These are phyloP conservation scores for Cercospora brassicicola DNA, from an alignment of 2,329 filamentous ascomycete species.

Conservation along the genomic window DNA sequence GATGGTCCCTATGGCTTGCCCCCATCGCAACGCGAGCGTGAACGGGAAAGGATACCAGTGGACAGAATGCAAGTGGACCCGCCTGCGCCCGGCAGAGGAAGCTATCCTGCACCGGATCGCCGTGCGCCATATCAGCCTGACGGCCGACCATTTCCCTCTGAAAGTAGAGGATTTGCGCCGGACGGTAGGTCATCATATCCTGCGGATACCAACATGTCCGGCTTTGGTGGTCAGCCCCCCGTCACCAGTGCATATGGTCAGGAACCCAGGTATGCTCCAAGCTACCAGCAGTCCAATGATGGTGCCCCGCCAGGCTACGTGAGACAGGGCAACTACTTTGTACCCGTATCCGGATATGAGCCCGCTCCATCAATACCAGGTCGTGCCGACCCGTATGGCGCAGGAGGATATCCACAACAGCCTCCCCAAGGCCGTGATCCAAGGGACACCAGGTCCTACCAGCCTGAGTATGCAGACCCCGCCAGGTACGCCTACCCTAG, in stretches of 20 bases:
- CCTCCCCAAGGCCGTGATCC: constrained; percentile 28
- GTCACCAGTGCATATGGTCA: constrained; percentile 32
- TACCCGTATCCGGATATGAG: constrained; percentile 37
- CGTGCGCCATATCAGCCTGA: constrained; percentile 28
- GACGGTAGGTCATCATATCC: constrained; percentile 32
- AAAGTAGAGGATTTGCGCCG: constrained; percentile 29
- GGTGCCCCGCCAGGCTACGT: constrained; percentile 39
- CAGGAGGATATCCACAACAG: constrained; percentile 26
- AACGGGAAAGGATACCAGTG: constrained; percentile 28
- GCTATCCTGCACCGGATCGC: constrained; percentile 26
- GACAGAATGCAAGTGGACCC: constrained; percentile 37
- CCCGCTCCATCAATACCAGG: constrained; percentile 28
- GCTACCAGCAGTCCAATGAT: constrained; percentile 30
- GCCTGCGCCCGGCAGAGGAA: constrained; percentile 28
- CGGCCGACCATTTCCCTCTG: constrained; percentile 30
- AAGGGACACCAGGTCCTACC: constrained; percentile 32
- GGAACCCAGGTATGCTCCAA: constrained; percentile 37
- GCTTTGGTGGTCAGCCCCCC: constrained; percentile 31
- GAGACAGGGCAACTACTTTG: constrained; percentile 38
- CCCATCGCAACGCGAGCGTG: constrained; percentile 16
- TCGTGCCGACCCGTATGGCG: constrained; percentile 32
- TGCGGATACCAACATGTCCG: constrained; percentile 29
- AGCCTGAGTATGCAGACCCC: constrained; percentile 36
- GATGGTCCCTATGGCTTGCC: constrained; percentile 36
- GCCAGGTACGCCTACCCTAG: constrained; percentile 39